Base-by-base conservation (phyloP, 208 protist genomes). In the Wallacemonas collosoma region DNA sequence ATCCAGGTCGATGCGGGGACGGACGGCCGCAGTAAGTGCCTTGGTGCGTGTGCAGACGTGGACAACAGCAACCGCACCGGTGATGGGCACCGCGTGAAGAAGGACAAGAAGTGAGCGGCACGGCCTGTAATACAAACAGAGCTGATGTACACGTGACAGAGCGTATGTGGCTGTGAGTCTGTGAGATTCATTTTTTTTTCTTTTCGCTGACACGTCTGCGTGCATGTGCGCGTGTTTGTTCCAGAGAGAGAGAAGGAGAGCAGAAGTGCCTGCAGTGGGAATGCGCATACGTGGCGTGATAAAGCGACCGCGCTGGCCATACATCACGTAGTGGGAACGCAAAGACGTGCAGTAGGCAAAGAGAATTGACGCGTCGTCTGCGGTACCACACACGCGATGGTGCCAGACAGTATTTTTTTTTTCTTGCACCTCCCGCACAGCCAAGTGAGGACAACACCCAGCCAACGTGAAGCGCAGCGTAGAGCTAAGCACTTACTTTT, bases 1-100 rank as follows among this genome's bases (percentile, higher is more conserved):
- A 96, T 98, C 57, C 94, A 98, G 69, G 80, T 98, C 6, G 94
- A 97, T 65, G 55, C 79, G 26, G 78, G 83, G 26, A 80, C 45
- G 15, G 62, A 78, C 44, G 89, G 85, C 11, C 65, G 55, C 15
- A 53, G 43, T 15, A 51, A 60, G 17, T 88, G 83, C 50, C 58
- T 45, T 11, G 82, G 68, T 41, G 67, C 40, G 53, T 89, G 85
- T 62, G 64, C 57, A 4, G 11, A 57, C 1, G 71, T 71, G 1
- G 50, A 71, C 7, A 39, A 64, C 54, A 71, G 72, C 47, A 38
- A n/a, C 11, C 14, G 5, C 3, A 62, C 7, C 8, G 8, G 35
- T 41, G 56, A 62, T 15, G 56, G 56, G 7, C 56, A 62, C 56
- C 17, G 43, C 36, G 56, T 62, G 7, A 36, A 41, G 56, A 41